A percentile compares a stretch with the other conserved stretches of the same genome.
Conservation (phyloP, 768 basidiomycete species). For the Sutorius australiensis region DNA sequence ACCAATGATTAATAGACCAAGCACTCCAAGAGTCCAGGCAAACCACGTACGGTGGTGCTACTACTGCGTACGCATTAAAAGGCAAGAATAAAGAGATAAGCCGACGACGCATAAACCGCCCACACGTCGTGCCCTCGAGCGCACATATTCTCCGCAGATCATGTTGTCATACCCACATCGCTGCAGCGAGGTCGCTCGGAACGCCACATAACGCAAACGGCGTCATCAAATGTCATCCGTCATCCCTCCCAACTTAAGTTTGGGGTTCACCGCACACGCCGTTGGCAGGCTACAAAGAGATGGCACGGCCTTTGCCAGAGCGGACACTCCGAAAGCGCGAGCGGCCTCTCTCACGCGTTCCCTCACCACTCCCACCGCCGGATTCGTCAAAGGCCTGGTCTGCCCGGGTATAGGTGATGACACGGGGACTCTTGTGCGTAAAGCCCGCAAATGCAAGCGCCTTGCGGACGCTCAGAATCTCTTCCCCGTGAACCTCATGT, state of each 20-base stretch:
- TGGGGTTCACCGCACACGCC: slow-evolving; percentile 29
- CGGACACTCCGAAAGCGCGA: slow-evolving; percentile 58
- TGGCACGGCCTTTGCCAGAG: slow-evolving; percentile 71
- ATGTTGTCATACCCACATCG: slow-evolving; percentile 30
- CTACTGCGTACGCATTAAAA: slow-evolving; percentile 15
- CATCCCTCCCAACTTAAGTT: slow-evolving; percentile 13
- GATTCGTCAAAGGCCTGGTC: slow-evolving; percentile 67
- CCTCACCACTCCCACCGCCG: slow-evolving; percentile 47
- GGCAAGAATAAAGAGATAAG: slow-evolving; percentile 1
- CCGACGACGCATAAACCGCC: not conserved
- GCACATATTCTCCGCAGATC: slow-evolving; percentile 28
- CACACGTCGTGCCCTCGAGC: slow-evolving; percentile 10
- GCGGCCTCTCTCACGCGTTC: slow-evolving; percentile 58
- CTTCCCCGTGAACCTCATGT: slow-evolving; percentile 79
- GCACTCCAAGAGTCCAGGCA: slow-evolving; percentile 16
- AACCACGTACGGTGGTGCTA: slow-evolving; percentile 6
- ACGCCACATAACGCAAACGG: slow-evolving; percentile 31
- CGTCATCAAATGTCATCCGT: slow-evolving; percentile 27
- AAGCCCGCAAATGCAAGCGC: slow-evolving; percentile 87
- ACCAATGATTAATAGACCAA: slow-evolving; percentile 15
- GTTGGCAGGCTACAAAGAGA: slow-evolving; percentile 62
- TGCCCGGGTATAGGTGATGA: slow-evolving; percentile 69
- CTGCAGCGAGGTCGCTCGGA: slow-evolving; percentile 29
- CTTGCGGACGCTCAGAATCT: slow-evolving; percentile 88
- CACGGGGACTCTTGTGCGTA: slow-evolving; percentile 84